phyloP scores from a whole-genome alignment of 306 rosid species.

The Pueraria montana region DNA sequence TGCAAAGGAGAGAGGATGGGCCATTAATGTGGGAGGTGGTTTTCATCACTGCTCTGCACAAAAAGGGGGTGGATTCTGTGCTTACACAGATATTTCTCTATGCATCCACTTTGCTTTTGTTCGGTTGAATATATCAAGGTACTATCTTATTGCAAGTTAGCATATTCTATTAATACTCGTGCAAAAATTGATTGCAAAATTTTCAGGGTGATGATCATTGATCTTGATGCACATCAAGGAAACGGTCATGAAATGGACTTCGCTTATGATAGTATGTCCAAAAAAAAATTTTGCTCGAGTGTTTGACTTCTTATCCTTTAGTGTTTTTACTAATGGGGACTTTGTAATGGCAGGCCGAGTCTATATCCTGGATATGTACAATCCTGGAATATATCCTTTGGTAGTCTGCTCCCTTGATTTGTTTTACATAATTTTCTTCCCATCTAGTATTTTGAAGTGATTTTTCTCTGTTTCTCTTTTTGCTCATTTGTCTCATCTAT shows the following conservation, averaged over 20 bases:
- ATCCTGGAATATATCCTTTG: conserved; percentile 92
- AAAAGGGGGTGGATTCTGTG: conserved; percentile 93
- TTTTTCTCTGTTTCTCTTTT: conserved; percentile 15
- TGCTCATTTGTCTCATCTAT: conserved; percentile 30
- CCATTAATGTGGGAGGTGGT: conserved; percentile 96
- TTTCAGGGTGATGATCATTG: conserved; percentile 92
- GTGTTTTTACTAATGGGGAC: conserved; percentile 31
- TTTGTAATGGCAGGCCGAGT: conserved; percentile 75
- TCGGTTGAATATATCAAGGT: conserved; percentile 84
- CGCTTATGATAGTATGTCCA: conserved; percentile 72
- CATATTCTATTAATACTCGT: conserved; percentile 33
- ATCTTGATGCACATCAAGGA: conserved; percentile 99
- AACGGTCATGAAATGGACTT: conserved; percentile 94
- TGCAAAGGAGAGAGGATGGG: conserved; percentile 95
- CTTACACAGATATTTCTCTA: conserved; percentile 88
- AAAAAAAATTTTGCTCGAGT: conserved; percentile 21
- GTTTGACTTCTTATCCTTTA: conserved; percentile 44
- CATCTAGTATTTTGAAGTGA: neutral
- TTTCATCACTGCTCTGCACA: conserved; percentile 93
- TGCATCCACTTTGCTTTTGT: conserved; percentile 86
- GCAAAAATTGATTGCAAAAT: conserved; percentile 42
- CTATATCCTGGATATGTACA: conserved; percentile 89
- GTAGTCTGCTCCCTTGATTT: conserved; percentile 55
- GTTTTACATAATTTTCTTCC: conserved; percentile 25
- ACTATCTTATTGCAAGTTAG: conserved; percentile 36